These are phyloP conservation scores for Dothistroma septosporum DNA, from an alignment of 2,329 filamentous ascomycete genomes.

Conservation along the genomic window DNA sequence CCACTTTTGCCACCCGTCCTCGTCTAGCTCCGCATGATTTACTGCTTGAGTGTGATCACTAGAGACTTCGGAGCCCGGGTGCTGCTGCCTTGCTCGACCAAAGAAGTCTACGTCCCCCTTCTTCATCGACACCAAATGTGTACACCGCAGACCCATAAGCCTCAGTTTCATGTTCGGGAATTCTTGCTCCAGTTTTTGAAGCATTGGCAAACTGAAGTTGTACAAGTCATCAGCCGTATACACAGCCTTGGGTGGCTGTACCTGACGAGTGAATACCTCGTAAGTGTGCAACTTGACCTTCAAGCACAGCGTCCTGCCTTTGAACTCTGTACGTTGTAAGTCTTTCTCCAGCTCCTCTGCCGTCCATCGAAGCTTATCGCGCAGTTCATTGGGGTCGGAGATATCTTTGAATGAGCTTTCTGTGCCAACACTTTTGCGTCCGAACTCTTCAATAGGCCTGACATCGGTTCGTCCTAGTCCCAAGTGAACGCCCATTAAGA, in stretches of 20 bases:
- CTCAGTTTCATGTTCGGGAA: constrained; percentile 73
- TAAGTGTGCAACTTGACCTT: constrained; percentile 95
- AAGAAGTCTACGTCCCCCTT: constrained; percentile 79
- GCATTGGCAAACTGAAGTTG: constrained; percentile 73
- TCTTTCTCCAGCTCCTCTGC: constrained; percentile 86
- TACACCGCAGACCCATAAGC: constrained; percentile 84
- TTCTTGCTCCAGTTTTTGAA: constrained; percentile 78
- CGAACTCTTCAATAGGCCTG: constrained; percentile 81
- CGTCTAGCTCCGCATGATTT: constrained; percentile 38
- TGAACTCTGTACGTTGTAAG: constrained; percentile 71
- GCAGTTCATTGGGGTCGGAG: constrained; percentile 61
- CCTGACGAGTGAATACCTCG: constrained; percentile 82
- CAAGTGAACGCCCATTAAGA: constrained; percentile 77
- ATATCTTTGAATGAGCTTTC: constrained; percentile 88
- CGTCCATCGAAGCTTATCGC: constrained; percentile 72
- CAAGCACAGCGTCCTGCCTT: constrained; percentile 83
- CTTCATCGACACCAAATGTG: constrained; percentile 79
- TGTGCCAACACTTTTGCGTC: constrained; percentile 89
- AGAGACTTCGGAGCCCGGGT: constrained; percentile 1
- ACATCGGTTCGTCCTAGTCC: constrained; percentile 75
- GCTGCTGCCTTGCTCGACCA: constrained; percentile 43
- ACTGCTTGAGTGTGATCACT: constrained; percentile 29
- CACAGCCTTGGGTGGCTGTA: constrained; percentile 68
- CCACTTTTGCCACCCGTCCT: constrained; percentile 63
- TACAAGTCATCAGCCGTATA: constrained; percentile 76